Percentiles rank a stretch among this genome's conserved stretches.
Conservation (phyloP, 2,329 filamentous ascomycete genomes). For the Thelonectria discophora region DNA sequence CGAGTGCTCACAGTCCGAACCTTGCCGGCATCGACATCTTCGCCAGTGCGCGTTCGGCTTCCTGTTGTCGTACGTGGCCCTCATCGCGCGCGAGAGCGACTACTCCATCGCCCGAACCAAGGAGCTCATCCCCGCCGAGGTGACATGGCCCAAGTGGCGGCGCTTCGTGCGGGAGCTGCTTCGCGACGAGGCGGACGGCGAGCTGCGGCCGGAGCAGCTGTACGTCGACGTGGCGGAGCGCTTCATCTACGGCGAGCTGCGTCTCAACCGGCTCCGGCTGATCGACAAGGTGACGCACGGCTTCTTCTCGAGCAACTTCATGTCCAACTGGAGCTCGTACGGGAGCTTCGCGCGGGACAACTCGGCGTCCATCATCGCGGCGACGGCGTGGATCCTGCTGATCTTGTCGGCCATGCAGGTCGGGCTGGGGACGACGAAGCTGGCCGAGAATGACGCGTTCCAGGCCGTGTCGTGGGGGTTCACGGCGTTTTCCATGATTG, state of each 20-base stretch:
- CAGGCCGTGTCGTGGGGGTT: conserved; percentile 57
- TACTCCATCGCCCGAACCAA: conserved; percentile 6
- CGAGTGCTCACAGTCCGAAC: neutral
- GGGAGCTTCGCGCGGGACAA: conserved; percentile 53
- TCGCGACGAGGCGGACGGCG: neutral
- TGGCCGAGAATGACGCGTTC: conserved; percentile 49
- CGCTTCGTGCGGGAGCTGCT: conserved; percentile 12
- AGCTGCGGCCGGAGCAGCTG: conserved; percentile 7
- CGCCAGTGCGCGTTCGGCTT: conserved; percentile 16
- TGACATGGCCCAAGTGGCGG: conserved; percentile 16
- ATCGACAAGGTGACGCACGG: conserved; percentile 20
- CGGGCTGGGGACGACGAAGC: conserved; percentile 49
- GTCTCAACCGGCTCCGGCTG: conserved; percentile 18
- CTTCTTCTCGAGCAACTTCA: conserved; percentile 35
- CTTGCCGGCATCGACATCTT: conserved; percentile 5
- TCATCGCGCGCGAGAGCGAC: conserved; percentile 17
- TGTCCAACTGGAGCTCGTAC: conserved; percentile 46
- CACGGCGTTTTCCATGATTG: conserved; percentile 37
- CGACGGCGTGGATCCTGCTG: conserved; percentile 54
- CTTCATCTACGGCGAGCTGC: conserved; percentile 29
- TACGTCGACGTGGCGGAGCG: conserved; percentile 20
- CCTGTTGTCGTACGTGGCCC: conserved; percentile 17
- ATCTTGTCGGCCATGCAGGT: conserved; percentile 61
- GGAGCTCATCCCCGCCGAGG: conserved; percentile 13
- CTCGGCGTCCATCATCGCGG: conserved; percentile 51